Conservation (phyloP, 805 yeast genomes). For the Candida lessepsii region DNA sequence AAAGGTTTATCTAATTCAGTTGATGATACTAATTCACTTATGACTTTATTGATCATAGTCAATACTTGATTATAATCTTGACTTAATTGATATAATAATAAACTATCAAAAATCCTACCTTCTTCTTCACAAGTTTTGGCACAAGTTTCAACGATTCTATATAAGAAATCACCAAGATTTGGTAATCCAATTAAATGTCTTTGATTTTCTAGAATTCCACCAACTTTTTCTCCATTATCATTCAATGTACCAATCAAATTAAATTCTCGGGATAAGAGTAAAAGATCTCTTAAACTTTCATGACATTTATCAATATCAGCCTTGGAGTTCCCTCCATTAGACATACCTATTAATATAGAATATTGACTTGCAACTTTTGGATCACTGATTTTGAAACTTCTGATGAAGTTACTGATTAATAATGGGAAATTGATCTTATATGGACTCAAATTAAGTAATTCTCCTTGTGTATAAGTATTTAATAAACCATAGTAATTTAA, state of each 20-base stretch:
- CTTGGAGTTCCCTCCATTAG: slow-evolving; percentile 31
- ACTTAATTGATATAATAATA: slow-evolving; percentile 80
- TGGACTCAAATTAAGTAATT: slow-evolving; percentile 28
- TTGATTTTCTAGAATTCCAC: slow-evolving; percentile 83
- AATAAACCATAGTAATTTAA: slow-evolving; percentile 71
- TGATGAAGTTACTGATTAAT: slow-evolving; percentile 74
- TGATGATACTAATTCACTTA: slow-evolving; percentile 74
- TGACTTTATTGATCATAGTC: slow-evolving; percentile 64
- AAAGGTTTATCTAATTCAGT: slow-evolving; percentile 66
- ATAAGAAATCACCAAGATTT: slow-evolving; percentile 59
- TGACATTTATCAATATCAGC: slow-evolving; percentile 60
- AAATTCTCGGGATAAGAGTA: slow-evolving; percentile 84
- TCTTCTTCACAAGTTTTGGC: slow-evolving; percentile 89
- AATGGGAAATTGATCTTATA: slow-evolving; percentile 53
- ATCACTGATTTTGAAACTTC: slow-evolving; percentile 79
- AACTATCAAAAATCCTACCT: slow-evolving; percentile 82
- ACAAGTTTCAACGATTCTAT: slow-evolving; percentile 75
- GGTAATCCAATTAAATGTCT: slow-evolving; percentile 59
- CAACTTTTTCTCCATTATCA: slow-evolving; percentile 69
- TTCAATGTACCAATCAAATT: slow-evolving; percentile 79
- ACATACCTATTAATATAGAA: slow-evolving; percentile 64
- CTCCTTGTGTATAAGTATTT: slow-evolving; percentile 22
- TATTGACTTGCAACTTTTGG: slow-evolving; percentile 94
- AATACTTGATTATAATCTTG: slow-evolving; percentile 86
- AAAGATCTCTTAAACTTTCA: slow-evolving; percentile 78